Conservation (phyloP, 495 filamentous ascomycete genomes). For the Evansstolkia leycettana region DNA sequence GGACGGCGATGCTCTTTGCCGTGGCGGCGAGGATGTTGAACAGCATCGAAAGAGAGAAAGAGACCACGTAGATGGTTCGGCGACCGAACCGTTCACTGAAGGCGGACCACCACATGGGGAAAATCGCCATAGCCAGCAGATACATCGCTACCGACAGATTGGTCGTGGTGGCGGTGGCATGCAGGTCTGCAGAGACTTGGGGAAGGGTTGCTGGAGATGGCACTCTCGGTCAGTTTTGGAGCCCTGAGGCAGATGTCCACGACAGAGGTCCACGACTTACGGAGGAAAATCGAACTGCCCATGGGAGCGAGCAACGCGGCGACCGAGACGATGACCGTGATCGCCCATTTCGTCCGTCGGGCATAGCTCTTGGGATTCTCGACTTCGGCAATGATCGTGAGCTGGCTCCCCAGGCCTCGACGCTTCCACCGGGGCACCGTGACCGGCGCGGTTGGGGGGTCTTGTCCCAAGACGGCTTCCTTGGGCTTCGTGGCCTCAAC, state of each 20-base stretch:
- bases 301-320: conserved; percentile 70
- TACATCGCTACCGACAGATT: conserved; percentile 80
- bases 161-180: conserved; percentile 55
- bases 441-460: too few relatives aligned
- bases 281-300: conserved; percentile 76
- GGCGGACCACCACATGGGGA: conserved; percentile 88
- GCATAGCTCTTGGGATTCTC: conserved; percentile 63
- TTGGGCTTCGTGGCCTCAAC: too few relatives aligned
- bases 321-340: conserved; percentile 68
- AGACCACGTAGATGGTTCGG: conserved; percentile 73
- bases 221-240: background rate
- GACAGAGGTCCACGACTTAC: conserved; percentile 34
- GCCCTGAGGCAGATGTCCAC: background rate
- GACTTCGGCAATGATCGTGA: conserved; percentile 74
- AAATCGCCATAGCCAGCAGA: conserved; percentile 84
- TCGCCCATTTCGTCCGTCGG: conserved; percentile 66
- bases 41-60: conserved; percentile 68
- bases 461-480: too few relatives aligned
- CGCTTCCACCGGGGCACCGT: conserved; percentile 53
- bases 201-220: conserved; percentile 49
- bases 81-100: conserved; percentile 79
- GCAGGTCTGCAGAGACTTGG: conserved; percentile 52
- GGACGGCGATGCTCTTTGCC: conserved; percentile 66
- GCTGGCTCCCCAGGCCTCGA: conserved; percentile 60
- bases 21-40: conserved; percentile 65